Conservation (phyloP, 148 eudicot species). For the Chenopodium suecicum region DNA sequence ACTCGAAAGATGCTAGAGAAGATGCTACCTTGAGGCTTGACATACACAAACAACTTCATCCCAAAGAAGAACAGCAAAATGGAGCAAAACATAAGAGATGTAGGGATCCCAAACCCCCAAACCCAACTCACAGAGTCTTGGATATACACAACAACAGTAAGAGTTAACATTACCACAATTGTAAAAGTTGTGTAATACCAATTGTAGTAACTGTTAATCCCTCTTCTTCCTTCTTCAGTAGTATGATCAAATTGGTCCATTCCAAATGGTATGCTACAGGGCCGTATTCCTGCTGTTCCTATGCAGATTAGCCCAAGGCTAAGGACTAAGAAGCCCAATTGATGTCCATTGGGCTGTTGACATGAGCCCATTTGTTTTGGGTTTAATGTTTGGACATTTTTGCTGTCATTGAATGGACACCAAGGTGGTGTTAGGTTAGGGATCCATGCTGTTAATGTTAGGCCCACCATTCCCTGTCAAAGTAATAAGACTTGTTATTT, state of each 20-base stretch:
- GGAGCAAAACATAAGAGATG: conserved; percentile 49
- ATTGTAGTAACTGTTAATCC: conserved; percentile 68
- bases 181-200: conserved; percentile 79
- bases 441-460: conserved; percentile 54
- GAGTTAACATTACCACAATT: conserved; percentile 44
- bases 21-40: conserved; percentile 60
- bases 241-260: conserved; percentile 70
- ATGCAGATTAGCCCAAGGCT: conserved; percentile 44
- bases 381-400: conserved; percentile 1
- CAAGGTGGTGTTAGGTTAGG: conserved; percentile 53
- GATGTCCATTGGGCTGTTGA: conserved; percentile 39
- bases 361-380: conserved; percentile 37
- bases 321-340: conserved; percentile 41
- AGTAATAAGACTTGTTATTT: not conserved
- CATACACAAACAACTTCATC: conserved; percentile 44
- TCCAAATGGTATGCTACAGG: conserved; percentile 73
- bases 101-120: conserved; percentile 61
- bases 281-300: conserved; percentile 63
- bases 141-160: conserved; percentile 63
- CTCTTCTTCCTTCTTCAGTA: conserved; percentile 61
- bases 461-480: conserved; percentile 61
- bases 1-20: conserved; percentile 59
- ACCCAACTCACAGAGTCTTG: conserved; percentile 75
- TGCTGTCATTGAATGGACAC: conserved; percentile 36
- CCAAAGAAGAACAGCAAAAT: conserved; percentile 64